Conservation (phyloP, 495 filamentous ascomycete species). For the Neurospora sp. region DNA sequence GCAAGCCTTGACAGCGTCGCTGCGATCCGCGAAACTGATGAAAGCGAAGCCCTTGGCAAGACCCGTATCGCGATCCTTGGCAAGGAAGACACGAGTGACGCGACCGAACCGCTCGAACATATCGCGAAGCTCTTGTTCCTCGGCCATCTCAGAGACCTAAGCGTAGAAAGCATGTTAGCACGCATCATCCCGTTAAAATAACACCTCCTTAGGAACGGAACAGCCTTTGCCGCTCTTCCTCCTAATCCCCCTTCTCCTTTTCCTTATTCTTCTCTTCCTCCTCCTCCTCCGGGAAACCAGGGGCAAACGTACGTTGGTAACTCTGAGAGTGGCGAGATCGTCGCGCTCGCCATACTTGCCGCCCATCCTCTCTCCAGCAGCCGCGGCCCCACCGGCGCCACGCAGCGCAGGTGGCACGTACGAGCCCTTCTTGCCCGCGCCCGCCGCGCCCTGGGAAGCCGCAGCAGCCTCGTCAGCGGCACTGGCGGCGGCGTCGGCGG, state of each 20-base stretch:
- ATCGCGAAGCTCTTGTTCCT: conserved; percentile 86
- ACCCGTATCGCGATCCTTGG: conserved; percentile 91
- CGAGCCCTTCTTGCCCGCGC: conserved; percentile 59
- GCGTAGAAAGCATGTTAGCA: conserved; percentile 7
- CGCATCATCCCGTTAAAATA: neutral
- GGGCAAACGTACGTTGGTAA: conserved; percentile 76
- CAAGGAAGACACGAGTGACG: conserved; percentile 93
- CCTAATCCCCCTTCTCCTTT: neutral
- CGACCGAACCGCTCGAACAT: conserved; percentile 97
- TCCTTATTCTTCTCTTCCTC: neutral
- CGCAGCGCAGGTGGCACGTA: conserved; percentile 92
- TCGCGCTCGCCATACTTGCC: conserved; percentile 86
- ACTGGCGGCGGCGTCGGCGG: conserved; percentile 44
- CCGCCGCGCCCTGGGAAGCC: conserved; percentile 42
- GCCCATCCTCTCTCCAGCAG: conserved; percentile 77
- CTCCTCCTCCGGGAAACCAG: neutral
- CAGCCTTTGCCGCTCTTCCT: neutral
- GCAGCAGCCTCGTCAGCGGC: conserved; percentile 38
- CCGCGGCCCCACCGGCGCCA: conserved; percentile 50
- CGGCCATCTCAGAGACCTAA: conserved; percentile 91
- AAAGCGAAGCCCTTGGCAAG: conserved; percentile 97
- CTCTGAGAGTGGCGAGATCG: conserved; percentile 88
- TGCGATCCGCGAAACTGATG: conserved; percentile 84
- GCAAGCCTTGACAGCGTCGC: conserved; percentile 83
- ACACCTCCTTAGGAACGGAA: neutral